Evolutionary conservation across 768 basidiomycete genomes (phyloP), one percentile per base, ranked within the genome.

Genomic region (Russula sp.): DNA sequence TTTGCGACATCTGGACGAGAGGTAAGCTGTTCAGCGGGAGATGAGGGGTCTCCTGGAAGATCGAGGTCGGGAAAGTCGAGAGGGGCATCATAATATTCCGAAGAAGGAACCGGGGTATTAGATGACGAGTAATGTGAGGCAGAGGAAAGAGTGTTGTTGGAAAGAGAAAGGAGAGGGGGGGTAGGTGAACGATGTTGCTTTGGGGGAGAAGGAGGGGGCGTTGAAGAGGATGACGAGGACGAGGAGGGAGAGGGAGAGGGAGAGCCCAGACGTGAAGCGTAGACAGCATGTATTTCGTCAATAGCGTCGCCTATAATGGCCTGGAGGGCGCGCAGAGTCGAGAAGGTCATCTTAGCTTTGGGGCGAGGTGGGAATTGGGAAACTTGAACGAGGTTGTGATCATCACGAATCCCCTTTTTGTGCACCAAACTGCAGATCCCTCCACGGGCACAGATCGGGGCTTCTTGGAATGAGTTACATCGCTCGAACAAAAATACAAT

Each of bases 1-100:
- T 78, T 77, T 9, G 80, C 77, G 5, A 86, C 86, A 14, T 75
- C 77, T 7, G 88, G 87, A 67, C 88, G 82, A 32, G 83, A 73
- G 0, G 83, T 83, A 54, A 89, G 78, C 40, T 74, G 73, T 70
- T 90, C 87, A 16, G 81, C 74, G 18, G 75, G 75, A 9, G 84
- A 81, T 18, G 71, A 71, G 10, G 69, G 67, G 55, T 73, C 72
- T 54, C 68, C 70, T 4, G 72, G 72, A 22, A 42, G 34, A 48
- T 73, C 68, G 53, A 73, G 71, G 18, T 69, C 38, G 34, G 73
- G 73, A 57, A 71, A 72, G 59, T 73, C 72, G 63, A 73, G 65
- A 55, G 51, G 14, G 10, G 34, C 20, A 36, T 70, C 38, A 48
- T 55, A 34, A n/a, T 30, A 30, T 30, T 28, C 18, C 24, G 46